A percentile compares a stretch with the other conserved stretches of the same genome.
phyloP scores from a whole-genome alignment of 2,329 filamentous ascomycete species.

The Epichloe gansuensis region DNA sequence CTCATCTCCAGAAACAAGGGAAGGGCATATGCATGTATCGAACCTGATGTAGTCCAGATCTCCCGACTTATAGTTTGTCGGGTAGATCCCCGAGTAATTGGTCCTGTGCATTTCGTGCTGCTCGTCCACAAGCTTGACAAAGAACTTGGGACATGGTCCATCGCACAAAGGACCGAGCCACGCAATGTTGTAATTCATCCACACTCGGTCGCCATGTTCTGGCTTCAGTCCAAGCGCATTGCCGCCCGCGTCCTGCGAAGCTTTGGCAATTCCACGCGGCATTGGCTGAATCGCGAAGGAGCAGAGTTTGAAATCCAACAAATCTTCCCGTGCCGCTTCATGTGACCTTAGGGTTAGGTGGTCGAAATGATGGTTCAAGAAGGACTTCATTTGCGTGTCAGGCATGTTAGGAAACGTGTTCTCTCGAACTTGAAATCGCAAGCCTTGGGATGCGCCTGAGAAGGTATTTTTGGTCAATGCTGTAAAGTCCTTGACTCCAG shows the following conservation, averaged over 20 bases:
- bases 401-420: conserved; percentile 16
- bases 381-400: conserved; percentile 8
- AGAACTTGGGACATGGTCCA: conserved; percentile 6
- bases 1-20: not conserved
- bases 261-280: conserved; percentile 8
- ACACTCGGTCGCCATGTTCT: conserved; percentile 15
- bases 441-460: conserved; percentile 8
- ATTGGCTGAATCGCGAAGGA: conserved; percentile 11
- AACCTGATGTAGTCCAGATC: conserved; percentile 10
- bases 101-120: conserved; percentile 8
- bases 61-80: conserved; percentile 12
- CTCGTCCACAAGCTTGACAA: conserved; percentile 4
- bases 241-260: conserved; percentile 8
- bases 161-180: conserved; percentile 14
- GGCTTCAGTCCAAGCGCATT: conserved; percentile 17
- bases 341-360: not conserved
- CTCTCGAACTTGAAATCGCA: conserved; percentile 9
- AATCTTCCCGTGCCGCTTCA: not conserved
- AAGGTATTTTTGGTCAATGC: conserved; percentile 19
- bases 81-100: conserved; percentile 9
- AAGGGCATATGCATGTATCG: not conserved
- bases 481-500: conserved; percentile 34
- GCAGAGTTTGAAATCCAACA: conserved; percentile 7
- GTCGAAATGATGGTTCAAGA: conserved; percentile 10
- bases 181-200: conserved; percentile 20